Conservation (phyloP, 768 basidiomycete species). For the Suillus subaureus region DNA sequence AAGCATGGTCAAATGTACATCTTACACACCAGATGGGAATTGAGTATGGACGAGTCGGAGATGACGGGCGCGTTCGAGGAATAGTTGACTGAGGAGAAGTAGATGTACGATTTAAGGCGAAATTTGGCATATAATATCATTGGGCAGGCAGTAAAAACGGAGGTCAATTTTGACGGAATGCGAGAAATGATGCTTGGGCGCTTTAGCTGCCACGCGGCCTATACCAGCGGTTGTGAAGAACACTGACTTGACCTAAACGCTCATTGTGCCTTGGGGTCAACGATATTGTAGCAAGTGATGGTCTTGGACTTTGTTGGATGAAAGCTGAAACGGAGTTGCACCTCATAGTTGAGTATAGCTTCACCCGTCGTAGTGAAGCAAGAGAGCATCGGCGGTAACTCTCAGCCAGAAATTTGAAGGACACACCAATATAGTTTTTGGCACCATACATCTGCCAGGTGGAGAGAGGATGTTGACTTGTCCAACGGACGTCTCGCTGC, state of each 20-base stretch:
- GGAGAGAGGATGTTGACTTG: background rate
- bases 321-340: background rate
- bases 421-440: background rate
- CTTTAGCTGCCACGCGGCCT: background rate
- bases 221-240: too few relatives aligned
- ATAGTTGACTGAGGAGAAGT: background rate
- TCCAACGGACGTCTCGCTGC: background rate
- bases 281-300: background rate
- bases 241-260: background rate
- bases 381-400: background rate
- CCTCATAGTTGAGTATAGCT: background rate
- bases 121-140: background rate
- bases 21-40: background rate
- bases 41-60: background rate
- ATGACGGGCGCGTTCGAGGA: background rate
- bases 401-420: background rate
- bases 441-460: background rate
- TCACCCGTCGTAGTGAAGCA: background rate
- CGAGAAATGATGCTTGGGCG: background rate
- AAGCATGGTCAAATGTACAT: background rate
- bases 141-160: background rate
- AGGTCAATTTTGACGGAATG: background rate
- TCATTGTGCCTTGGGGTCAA: background rate
- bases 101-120: background rate
- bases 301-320: background rate